Evolutionary conservation across 768 basidiomycete genomes (phyloP).

Genomic region (Postia placenta): DNA sequence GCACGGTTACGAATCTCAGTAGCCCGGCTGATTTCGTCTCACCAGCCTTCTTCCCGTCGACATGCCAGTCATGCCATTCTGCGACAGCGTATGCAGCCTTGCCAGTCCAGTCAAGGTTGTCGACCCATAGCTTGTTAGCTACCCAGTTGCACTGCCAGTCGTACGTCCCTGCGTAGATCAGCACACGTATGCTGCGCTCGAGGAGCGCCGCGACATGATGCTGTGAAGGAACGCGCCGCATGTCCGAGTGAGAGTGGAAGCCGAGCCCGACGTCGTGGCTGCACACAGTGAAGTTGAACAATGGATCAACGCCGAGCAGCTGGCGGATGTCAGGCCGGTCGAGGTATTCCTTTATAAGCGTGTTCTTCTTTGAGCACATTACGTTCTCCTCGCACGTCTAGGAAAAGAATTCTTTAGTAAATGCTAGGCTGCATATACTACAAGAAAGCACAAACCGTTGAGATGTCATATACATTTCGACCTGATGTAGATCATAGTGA

Average conservation of each 20-base stretch:
- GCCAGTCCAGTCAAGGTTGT: slow-evolving; percentile 69
- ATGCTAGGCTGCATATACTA: background rate
- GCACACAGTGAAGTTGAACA: slow-evolving; percentile 53
- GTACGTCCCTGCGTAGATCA: slow-evolving; percentile 71
- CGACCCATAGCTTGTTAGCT: slow-evolving; percentile 72
- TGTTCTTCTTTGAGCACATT: slow-evolving; percentile 34
- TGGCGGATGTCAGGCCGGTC: slow-evolving; percentile 37
- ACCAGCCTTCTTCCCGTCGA: slow-evolving; percentile 50
- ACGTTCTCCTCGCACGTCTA: slow-evolving; percentile 23
- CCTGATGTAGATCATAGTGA: slow-evolving; percentile 20
- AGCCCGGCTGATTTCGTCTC: slow-evolving; percentile 47
- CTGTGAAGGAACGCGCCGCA: slow-evolving; percentile 49
- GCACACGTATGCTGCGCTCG: slow-evolving; percentile 67
- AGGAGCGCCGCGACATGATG: slow-evolving; percentile 65
- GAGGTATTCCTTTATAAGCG: slow-evolving; percentile 39
- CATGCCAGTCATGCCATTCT: slow-evolving; percentile 54
- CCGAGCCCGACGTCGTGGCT: slow-evolving; percentile 38
- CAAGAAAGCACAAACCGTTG: slow-evolving; percentile 30
- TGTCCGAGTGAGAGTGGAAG: slow-evolving; percentile 58
- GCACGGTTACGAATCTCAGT: slow-evolving; percentile 61
- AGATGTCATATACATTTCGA: slow-evolving; percentile 52
- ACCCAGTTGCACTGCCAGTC: slow-evolving; percentile 82
- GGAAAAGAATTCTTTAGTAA: background rate
- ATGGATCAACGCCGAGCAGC: slow-evolving; percentile 39
- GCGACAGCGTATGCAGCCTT: slow-evolving; percentile 40